phyloP scores from a whole-genome alignment of 2,329 filamentous ascomycete species.

The Alternaria triticina region DNA sequence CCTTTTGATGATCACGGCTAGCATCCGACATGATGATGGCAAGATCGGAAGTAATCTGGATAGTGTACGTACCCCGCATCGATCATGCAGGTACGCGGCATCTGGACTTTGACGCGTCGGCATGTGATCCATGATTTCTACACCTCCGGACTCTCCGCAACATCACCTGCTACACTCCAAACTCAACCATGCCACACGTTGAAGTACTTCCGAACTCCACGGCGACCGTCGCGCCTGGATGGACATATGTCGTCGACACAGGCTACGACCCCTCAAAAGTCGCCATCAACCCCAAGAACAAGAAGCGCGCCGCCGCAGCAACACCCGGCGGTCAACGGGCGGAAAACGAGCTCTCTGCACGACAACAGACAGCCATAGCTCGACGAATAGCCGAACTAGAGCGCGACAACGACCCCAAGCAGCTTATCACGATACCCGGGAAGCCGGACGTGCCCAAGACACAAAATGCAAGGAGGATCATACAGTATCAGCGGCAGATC shows the following conservation, averaged over 20 bases:
- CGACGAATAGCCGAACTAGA: constrained; percentile 85
- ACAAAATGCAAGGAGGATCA: constrained; percentile 71
- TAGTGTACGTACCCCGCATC: constrained; percentile 18
- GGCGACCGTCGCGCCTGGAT: constrained; percentile 78
- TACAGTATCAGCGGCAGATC: constrained; percentile 83
- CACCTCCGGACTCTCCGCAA: constrained; percentile 13
- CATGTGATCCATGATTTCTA: constrained; percentile 20
- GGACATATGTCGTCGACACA: constrained; percentile 88
- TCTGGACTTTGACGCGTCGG: constrained; percentile 5
- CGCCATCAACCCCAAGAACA: constrained; percentile 58
- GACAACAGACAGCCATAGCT: constrained; percentile 80
- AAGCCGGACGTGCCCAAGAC: constrained; percentile 58
- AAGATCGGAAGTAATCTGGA: not conserved
- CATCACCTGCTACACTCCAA: constrained; percentile 4
- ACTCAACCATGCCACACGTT: constrained; percentile 68
- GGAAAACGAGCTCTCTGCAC: constrained; percentile 71
- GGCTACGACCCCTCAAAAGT: constrained; percentile 63
- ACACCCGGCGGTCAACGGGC: constrained; percentile 42
- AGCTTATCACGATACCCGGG: constrained; percentile 52
- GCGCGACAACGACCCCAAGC: constrained; percentile 67
- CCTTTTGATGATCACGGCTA: not conserved
- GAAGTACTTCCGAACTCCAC: constrained; percentile 77
- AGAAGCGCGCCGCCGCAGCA: constrained; percentile 69
- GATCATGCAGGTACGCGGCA: constrained; percentile 9
- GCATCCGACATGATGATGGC: not conserved